These are phyloP conservation scores for Hypoxylon lenormandii DNA, from an alignment of 495 filamentous ascomycete genomes.

Conservation along the genomic window DNA sequence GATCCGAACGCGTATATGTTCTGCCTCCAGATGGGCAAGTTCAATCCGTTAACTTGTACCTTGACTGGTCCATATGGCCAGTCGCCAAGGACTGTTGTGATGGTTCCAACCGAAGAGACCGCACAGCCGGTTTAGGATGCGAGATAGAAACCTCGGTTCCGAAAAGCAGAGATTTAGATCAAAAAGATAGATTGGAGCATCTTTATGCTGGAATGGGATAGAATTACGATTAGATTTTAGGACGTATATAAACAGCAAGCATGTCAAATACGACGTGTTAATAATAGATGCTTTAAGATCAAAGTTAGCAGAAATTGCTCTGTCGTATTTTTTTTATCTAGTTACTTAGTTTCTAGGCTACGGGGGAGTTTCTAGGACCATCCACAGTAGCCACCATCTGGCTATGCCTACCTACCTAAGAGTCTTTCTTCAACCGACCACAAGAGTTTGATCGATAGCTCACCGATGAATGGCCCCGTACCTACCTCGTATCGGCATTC, in stretches of 20 bases:
- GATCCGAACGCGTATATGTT: slow-evolving; percentile 44
- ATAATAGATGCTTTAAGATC: not conserved
- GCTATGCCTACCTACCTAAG: no score
- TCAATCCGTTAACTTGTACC: slow-evolving; percentile 43
- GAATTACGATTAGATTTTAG: slow-evolving; percentile 4
- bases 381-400: no score
- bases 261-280: not conserved
- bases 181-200: slow-evolving; percentile 17
- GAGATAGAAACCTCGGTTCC: not conserved
- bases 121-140: slow-evolving; percentile 27
- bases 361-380: no score
- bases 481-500: no score
- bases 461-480: no score
- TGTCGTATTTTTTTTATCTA: no score
- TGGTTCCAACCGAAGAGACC: slow-evolving; percentile 22
- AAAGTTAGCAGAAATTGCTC: no score
- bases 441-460: no score
- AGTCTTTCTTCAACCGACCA: no score
- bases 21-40: slow-evolving; percentile 49
- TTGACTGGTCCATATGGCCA: slow-evolving; percentile 32
- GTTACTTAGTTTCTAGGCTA: no score
- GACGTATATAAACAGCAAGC: not conserved
- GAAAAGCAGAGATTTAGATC: not conserved
- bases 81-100: slow-evolving; percentile 25
- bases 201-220: slow-evolving; percentile 10